Evolutionary conservation across 768 basidiomycete genomes (phyloP).

Genomic region (Mycena albidolilacea): DNA sequence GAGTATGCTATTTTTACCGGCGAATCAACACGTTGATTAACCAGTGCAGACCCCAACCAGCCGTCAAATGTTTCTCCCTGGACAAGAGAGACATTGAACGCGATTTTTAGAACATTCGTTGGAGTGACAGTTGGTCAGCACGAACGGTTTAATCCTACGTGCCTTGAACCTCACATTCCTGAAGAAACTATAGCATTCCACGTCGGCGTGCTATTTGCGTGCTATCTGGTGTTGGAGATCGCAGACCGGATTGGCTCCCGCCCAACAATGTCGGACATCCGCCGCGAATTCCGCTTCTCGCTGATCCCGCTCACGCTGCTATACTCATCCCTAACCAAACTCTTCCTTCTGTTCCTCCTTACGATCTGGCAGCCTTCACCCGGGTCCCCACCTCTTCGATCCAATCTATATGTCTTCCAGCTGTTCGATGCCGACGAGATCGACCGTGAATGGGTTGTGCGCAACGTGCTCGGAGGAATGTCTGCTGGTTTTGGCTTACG

Average conservation of each 20-base stretch:
- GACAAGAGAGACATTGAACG: slow-evolving; percentile 63
- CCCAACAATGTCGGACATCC: slow-evolving; percentile 62
- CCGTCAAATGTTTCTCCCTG: slow-evolving; percentile 60
- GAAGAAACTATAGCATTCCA: slow-evolving; percentile 86
- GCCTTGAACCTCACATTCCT: slow-evolving; percentile 5
- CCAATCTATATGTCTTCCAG: slow-evolving; percentile 60
- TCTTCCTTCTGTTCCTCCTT: slow-evolving; percentile 86
- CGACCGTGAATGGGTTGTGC: slow-evolving; percentile 87
- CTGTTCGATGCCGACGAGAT: slow-evolving; percentile 80
- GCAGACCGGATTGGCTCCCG: slow-evolving; percentile 54
- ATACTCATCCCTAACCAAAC: slow-evolving; percentile 88
- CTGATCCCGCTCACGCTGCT: slow-evolving; percentile 84
- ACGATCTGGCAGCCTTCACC: slow-evolving; percentile 81
- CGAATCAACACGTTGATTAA: background rate
- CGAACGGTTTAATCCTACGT: background rate
- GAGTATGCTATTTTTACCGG: slow-evolving; percentile 55
- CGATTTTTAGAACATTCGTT: slow-evolving; percentile 72
- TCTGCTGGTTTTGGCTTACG: slow-evolving; percentile 89
- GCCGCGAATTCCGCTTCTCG: slow-evolving; percentile 76
- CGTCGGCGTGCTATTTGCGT: slow-evolving; percentile 71
- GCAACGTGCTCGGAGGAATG: slow-evolving; percentile 89
- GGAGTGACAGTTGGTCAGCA: slow-evolving; percentile 75
- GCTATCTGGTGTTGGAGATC: slow-evolving; percentile 63
- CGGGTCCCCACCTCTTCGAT: slow-evolving; percentile 45
- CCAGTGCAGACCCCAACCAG: slow-evolving; percentile 56